Evolutionary conservation across 257 asterid genomes (phyloP), one percentile per base, ranked within the genome.

Genomic region (Linderniella brevidens): DNA sequence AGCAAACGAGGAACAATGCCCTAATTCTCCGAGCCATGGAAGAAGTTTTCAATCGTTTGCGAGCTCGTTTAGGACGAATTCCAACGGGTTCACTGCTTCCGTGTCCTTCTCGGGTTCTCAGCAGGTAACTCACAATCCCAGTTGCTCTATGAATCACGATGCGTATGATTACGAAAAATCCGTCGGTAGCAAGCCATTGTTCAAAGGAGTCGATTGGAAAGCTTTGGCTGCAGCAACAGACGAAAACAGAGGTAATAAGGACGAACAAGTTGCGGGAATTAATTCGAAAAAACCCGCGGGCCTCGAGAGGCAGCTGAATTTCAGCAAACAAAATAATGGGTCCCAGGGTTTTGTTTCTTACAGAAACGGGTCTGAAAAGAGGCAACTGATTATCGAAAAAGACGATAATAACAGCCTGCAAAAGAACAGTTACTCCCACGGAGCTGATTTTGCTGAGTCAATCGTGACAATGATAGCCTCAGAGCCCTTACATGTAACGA

Each of bases 181-280:
- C 40, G 99, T 90, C 25, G 72, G 76, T 56, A 85, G 96, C 48
- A 85, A 81, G 55, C 99, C 99, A 8, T 37, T 90, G 60, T 85
- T 90, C 68, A 88, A 90, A 65, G 96, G 93, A 46, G 94, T 90
- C 25, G 94, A 90, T 57, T 85, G 99, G 99, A 92, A 85, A 64
- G 86, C 85, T 59, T 66, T 85, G 59, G 56, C 99, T n/a, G 58
- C 68, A 16, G 86, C 77, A 8, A 96, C 81, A 64, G 68, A 70
- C 48, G 77, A 81, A 60, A 69, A 53, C 60, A 80, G 61, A 39
- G 80, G 72, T 62, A 71, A 72, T 64, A 62, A 86, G 32, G 65
- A 35, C 57, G 71, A 75, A 54, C 87, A 75, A 67, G 68, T 67
- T 61, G 60, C 52, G 49, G 80, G 80, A 42, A 78, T 71, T 58